Base-by-base conservation (phyloP, 1,284 basidiomycete genomes). In the Sporisorium scitamineum region DNA sequence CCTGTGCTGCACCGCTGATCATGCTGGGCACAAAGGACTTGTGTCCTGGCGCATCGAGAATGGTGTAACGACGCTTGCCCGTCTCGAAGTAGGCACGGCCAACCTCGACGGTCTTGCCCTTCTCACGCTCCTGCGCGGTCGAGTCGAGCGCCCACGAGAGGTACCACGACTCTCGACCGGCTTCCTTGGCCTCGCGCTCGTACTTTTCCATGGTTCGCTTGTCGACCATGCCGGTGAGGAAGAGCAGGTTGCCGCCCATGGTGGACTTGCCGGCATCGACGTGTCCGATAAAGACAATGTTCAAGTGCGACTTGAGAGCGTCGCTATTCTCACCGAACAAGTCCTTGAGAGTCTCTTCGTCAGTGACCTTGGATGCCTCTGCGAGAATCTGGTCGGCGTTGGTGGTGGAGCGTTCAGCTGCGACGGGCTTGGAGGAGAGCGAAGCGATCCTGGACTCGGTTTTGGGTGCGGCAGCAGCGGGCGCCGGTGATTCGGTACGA, bases 241-340 rank as follows among this genome's bases (percentile, higher is more conserved):
- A 82, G 58, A 85, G 77, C 54, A 85, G 61, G 62, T 85, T 77
- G 27, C 84, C 84, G 39, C 83, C 83, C 82, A 84, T 82, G 52
- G 84, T 85, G 29, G 84, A 85, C 69, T 85, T 85, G 61, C 84
- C 84, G 3, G 84, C 83, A 62, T 85, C 84, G 72, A 85, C 84
- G 66, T 85, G 84, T 24, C 84, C 84, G 39, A 85, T 82, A 55
- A 85, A 84, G 54, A 85, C 84, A 37, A 85, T 76, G 71, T 85
- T 85, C 55, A 85, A 52, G 56, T 85, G 84, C 56, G 83, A 78
- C 76, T 85, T 85, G 66, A 85, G 64, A 9, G 79, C 75, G 22
- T 81, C 81, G 27, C 71, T 75, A 61, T 81, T 77, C 29, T 84
- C 83, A 42, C 84, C 84, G 32, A 84, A 85, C 32, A 85, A 70